A percentile compares a stretch with the other conserved stretches of the same genome.
Evolutionary conservation across 2,329 filamentous ascomycete species (phyloP).

Genomic region (Xylaria sp.): DNA sequence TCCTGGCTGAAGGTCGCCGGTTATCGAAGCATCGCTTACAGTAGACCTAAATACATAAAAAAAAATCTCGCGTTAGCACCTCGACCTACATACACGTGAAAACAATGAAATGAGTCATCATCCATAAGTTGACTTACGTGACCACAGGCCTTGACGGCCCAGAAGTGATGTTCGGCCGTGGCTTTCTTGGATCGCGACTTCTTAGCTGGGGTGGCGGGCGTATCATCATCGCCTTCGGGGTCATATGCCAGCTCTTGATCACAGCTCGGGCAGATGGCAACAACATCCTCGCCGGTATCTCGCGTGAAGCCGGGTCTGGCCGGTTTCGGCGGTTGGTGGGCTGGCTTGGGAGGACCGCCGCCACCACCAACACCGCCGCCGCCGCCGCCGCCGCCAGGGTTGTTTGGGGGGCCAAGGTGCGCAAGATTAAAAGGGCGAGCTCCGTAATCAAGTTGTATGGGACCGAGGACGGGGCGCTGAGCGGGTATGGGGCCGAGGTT

Average conservation of each 20-base stretch:
- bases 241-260: constrained; percentile 84
- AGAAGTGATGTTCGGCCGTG: constrained; percentile 83
- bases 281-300: constrained; percentile 75
- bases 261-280: constrained; percentile 87
- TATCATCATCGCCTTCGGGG: constrained; percentile 56
- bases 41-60: constrained; percentile 62
- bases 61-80: constrained; percentile 25
- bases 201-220: constrained; percentile 50
- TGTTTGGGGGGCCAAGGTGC: constrained; percentile 6
- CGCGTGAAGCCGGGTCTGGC: constrained; percentile 83
- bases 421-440: constrained; percentile 37
- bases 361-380: background rate
- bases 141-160: constrained; percentile 90
- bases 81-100: background rate
- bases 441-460: constrained; percentile 46
- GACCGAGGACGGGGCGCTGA: constrained; percentile 17
- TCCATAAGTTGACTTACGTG: constrained; percentile 71
- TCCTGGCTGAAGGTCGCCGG: constrained; percentile 57
- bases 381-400: constrained; percentile 12
- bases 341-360: constrained; percentile 55
- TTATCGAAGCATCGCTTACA: constrained; percentile 71
- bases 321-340: constrained; percentile 72
- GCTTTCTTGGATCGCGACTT: constrained; percentile 61
- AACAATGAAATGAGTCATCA: background rate
- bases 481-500: constrained; percentile 9